Base-by-base conservation (phyloP, 2,329 filamentous ascomycete genomes). In the Pleurostoma richardsiae region DNA sequence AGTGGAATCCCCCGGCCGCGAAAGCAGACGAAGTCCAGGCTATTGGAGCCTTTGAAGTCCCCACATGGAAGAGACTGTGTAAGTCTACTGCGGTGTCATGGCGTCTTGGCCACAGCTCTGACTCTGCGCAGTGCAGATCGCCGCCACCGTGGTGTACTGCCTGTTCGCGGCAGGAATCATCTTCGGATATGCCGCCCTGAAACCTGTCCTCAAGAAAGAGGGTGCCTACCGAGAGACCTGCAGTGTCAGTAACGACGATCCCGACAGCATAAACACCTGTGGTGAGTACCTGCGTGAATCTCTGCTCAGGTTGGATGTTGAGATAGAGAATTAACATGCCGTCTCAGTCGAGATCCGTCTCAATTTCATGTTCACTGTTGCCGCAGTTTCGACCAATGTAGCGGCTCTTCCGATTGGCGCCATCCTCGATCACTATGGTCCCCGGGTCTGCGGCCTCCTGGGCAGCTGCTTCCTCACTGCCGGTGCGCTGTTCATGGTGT, bases 281-380 rank as follows among this genome's bases (percentile, higher is more conserved):
- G 19, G 19, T 19, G 19, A 19, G 19, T 19, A 19, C 19, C 19
- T 19, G 19, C 19, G 19, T 19, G 19, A 19, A 19, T 19, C 19
- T 19, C 19, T 19, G 19, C 19, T 19, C 19, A 19, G 19, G 19
- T 19, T 19, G 19, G 19, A 19, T 19, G 19, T 19, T 19, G 19
- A 19, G 19, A 19, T 2, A 19, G 19, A 19, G 19, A 19, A 19
- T 19, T 19, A 19, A 19, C 19, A 19, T 19, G 19, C 19, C 19
- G 19, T 19, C 19, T 19, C 19, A 19, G 68, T 73, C 48, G 79
- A 81, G 58, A 79, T 83, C 45, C 76, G 75, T 49, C 76, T 96
- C 47, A 96, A 96, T 63, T 72, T 96, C 54, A 95, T 95, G 88
- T 96, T 96, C 72, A 95, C 90, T 5, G 79, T 90, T 39, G 90